Conservation (phyloP, 805 yeast species). For the Nakazawaea populi region DNA sequence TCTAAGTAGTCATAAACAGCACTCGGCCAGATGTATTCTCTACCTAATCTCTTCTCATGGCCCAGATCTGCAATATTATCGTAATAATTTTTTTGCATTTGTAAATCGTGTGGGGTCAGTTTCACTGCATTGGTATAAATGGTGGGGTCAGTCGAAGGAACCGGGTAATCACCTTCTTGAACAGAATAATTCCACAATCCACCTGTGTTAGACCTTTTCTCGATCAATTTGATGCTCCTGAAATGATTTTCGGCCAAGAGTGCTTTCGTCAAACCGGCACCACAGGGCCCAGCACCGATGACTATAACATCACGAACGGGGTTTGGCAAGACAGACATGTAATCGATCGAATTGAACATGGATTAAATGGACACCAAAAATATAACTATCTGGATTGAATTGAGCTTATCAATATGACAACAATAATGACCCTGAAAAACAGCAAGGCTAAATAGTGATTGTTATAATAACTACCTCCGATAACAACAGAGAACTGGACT, state of each 20-base stretch:
- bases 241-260: slow-evolving; percentile 44
- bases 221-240: slow-evolving; percentile 50
- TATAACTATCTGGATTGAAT: too few species aligned
- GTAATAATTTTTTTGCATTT: slow-evolving; percentile 1
- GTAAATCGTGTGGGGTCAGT: neutral
- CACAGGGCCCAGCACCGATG: slow-evolving; percentile 77
- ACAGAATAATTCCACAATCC: slow-evolving; percentile 72
- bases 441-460: too few species aligned
- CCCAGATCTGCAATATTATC: neutral
- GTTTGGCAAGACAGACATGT: slow-evolving; percentile 4
- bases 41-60: slow-evolving; percentile 6
- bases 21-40: slow-evolving; percentile 34
- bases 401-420: too few species aligned
- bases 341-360: neutral
- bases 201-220: slow-evolving; percentile 54
- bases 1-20: slow-evolving; percentile 64
- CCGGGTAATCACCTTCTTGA: slow-evolving; percentile 14
- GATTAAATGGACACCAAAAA: neutral
- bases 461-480: too few species aligned
- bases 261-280: slow-evolving; percentile 61
- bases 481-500: neutral
- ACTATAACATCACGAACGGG: slow-evolving; percentile 44
- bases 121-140: neutral
- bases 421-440: too few species aligned
- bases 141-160: slow-evolving; percentile 27